Conservation (phyloP, 2,329 filamentous ascomycete species). For the Bipolaris sorokiniana region DNA sequence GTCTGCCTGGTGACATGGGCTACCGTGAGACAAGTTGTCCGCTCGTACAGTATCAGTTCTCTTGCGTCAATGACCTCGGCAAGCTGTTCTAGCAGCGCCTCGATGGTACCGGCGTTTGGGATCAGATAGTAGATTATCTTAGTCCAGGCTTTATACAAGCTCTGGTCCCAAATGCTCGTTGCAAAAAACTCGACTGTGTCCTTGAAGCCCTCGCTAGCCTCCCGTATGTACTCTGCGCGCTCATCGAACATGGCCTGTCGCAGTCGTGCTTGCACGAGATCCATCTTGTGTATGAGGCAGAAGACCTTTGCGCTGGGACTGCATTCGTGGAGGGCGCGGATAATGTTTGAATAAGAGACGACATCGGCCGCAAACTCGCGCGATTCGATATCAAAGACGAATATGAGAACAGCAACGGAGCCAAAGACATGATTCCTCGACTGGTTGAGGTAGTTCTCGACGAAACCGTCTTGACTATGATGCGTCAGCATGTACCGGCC, state of each 20-base stretch:
- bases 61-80: conserved; percentile 88
- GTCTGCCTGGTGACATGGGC: conserved; percentile 82
- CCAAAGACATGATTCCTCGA: conserved; percentile 96
- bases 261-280: conserved; percentile 81
- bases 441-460: conserved; percentile 96
- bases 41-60: conserved; percentile 92
- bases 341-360: conserved; percentile 88
- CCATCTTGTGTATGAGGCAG: conserved; percentile 98
- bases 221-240: conserved; percentile 75
- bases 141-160: conserved; percentile 96
- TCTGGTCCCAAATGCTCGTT: conserved; percentile 98
- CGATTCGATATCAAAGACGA: conserved; percentile 98
- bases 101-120: conserved; percentile 89
- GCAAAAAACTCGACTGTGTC: conserved; percentile 78
- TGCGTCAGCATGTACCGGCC: conserved; percentile 13
- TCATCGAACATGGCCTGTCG: conserved; percentile 85
- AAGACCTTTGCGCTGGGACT: conserved; percentile 84
- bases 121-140: conserved; percentile 97
- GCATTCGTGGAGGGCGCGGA: conserved; percentile 85
- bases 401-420: conserved; percentile 95
- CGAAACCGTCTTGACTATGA: conserved; percentile 89
- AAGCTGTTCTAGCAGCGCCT: conserved; percentile 80
- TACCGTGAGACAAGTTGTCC: conserved; percentile 95
- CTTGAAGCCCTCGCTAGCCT: conserved; percentile 74
- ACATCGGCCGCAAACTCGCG: conserved; percentile 93